These are phyloP conservation scores for Ceratobasidium papillatum DNA, from an alignment of 1,284 basidiomycete genomes.

Conservation along the genomic window DNA sequence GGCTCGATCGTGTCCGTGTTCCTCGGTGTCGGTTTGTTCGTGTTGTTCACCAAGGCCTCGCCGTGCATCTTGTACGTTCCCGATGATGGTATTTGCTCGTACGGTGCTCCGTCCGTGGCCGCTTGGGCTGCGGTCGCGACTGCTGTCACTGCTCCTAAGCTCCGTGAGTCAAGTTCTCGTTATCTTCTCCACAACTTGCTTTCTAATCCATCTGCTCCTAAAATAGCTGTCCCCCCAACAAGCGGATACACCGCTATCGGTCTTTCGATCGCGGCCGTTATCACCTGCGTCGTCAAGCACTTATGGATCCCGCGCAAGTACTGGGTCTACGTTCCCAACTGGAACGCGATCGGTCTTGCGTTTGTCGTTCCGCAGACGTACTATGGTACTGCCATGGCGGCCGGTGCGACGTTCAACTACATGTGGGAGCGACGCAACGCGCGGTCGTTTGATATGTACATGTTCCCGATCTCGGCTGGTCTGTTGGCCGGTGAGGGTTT, in stretches of 20 bases:
- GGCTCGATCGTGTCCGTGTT: constrained; percentile 68
- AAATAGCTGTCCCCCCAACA: constrained; percentile 61
- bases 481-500: constrained; percentile 74
- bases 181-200: neutral
- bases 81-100: constrained; percentile 59
- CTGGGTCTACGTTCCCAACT: constrained; percentile 65
- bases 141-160: constrained; percentile 55
- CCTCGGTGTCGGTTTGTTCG: constrained; percentile 65
- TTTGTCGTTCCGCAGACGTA: constrained; percentile 62
- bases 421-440: constrained; percentile 63
- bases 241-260: constrained; percentile 72
- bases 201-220: neutral
- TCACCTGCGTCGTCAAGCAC: constrained; percentile 63
- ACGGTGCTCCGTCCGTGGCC: constrained; percentile 65
- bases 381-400: constrained; percentile 63
- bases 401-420: constrained; percentile 49
- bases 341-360: constrained; percentile 68
- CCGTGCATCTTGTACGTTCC: constrained; percentile 65
- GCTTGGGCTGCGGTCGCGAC: constrained; percentile 72
- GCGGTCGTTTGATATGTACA: constrained; percentile 63
- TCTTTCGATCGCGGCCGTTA: constrained; percentile 59
- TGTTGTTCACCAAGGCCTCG: constrained; percentile 69
- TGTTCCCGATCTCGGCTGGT: constrained; percentile 68
- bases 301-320: constrained; percentile 64
- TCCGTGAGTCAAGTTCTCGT: constrained; percentile 31